Evolutionary conservation across 1,139 yeast species (phyloP).

Genomic region (Kazachstania sp.): DNA sequence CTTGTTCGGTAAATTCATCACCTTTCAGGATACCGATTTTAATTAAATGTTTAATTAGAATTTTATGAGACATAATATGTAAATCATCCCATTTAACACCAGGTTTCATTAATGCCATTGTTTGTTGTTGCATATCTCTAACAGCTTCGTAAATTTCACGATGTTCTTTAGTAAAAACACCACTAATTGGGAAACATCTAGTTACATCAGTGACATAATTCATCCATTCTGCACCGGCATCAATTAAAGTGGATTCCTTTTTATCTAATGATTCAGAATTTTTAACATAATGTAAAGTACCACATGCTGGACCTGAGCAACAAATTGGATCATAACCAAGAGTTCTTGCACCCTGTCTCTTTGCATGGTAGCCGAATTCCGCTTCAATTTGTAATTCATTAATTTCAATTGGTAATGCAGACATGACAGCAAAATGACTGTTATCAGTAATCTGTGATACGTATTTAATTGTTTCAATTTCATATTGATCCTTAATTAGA

Average conservation of each 20-base stretch:
- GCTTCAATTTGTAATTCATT: conserved; percentile 93
- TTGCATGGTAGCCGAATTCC: conserved; percentile 86
- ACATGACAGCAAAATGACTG: conserved; percentile 87
- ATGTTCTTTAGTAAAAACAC: conserved; percentile 84
- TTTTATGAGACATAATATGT: conserved; percentile 69
- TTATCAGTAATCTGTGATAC: conserved; percentile 83
- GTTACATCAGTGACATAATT: conserved; percentile 92
- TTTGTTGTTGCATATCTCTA: conserved; percentile 66
- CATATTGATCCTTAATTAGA: conserved; percentile 73
- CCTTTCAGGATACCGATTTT: conserved; percentile 65
- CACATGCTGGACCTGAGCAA: conserved; percentile 86
- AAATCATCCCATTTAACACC: conserved; percentile 82
- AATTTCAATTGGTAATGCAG: conserved; percentile 77
- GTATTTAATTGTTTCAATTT: conserved; percentile 62
- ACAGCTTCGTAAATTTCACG: conserved; percentile 77
- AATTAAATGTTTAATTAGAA: conserved; percentile 63
- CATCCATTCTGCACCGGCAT: conserved; percentile 97
- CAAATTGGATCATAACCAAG: conserved; percentile 93
- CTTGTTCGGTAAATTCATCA: conserved; percentile 48
- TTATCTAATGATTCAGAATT: conserved; percentile 62
- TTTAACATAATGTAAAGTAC: conserved; percentile 81
- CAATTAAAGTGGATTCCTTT: conserved; percentile 66
- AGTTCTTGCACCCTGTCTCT: conserved; percentile 84
- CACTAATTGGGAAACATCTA: conserved; percentile 85
- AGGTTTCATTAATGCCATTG: conserved; percentile 65